Percentiles rank a stretch among this genome's conserved stretches.
phyloP scores from a whole-genome alignment of 1,139 yeast species.

The Geotrichum carabidarum region DNA sequence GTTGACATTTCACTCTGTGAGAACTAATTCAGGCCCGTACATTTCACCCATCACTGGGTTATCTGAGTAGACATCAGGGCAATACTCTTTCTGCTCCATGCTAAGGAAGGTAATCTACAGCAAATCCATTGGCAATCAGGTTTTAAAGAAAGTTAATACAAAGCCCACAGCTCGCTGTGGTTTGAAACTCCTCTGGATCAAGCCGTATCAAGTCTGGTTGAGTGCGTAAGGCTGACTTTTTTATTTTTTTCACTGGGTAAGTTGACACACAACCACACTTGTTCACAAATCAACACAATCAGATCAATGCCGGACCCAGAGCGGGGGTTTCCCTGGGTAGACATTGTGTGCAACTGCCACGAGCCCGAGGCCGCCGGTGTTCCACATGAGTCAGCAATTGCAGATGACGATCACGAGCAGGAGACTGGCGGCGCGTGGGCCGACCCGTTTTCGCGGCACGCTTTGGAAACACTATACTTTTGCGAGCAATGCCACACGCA shows the following conservation, averaged over 20 bases:
- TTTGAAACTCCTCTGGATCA: not conserved
- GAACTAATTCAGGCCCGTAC: too few relatives aligned
- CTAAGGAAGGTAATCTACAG: too few relatives aligned
- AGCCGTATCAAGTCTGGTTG: not conserved
- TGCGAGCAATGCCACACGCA: conserved; percentile 29
- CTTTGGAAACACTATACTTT: conserved; percentile 25
- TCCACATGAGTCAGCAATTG: not conserved
- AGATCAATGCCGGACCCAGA: too few relatives aligned
- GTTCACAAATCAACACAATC: too few relatives aligned
- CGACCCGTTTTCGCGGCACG: conserved; percentile 19
- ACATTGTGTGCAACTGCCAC: conserved; percentile 19
- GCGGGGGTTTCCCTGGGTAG: conserved; percentile 17
- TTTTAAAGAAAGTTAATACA: too few relatives aligned
- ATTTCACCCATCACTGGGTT: too few relatives aligned
- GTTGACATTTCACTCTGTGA: too few relatives aligned
- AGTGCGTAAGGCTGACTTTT: not conserved
- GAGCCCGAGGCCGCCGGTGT: conserved; percentile 7
- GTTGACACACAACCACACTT: too few relatives aligned
- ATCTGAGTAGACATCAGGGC: too few relatives aligned
- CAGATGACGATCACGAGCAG: not conserved
- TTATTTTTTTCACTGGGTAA: not conserved
- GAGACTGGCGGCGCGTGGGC: not conserved
- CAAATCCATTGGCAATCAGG: too few relatives aligned
- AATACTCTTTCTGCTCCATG: too few relatives aligned
- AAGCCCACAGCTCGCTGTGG: too few relatives aligned